phyloP scores from a whole-genome alignment of 2,329 filamentous ascomycete genomes.

The Apiospora aurea region DNA sequence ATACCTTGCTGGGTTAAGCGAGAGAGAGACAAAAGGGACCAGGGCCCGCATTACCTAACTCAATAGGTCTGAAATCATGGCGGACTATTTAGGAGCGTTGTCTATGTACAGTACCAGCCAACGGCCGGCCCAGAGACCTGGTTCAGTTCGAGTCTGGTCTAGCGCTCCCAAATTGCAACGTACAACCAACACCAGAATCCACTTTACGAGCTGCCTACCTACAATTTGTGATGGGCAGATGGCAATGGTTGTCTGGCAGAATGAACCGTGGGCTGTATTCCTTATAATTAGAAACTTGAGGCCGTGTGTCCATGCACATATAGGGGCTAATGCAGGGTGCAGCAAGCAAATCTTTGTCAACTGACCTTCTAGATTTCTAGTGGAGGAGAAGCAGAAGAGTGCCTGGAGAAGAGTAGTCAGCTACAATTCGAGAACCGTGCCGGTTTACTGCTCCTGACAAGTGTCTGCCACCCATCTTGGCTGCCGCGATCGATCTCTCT shows the following conservation, averaged over 20 bases:
- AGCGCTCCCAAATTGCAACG: background rate
- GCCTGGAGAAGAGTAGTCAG: conserved; percentile 29
- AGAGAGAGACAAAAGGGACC: background rate
- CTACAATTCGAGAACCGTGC: conserved; percentile 28
- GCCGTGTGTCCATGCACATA: conserved; percentile 27
- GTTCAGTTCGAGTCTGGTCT: conserved; percentile 15
- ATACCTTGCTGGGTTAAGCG: conserved; percentile 2
- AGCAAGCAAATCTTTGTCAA: conserved; percentile 36
- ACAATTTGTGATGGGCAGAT: background rate
- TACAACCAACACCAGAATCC: conserved; percentile 17
- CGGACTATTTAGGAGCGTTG: conserved; percentile 8
- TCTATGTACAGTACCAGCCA: conserved; percentile 9
- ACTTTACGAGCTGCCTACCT: conserved; percentile 6
- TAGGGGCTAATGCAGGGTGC: conserved; percentile 34
- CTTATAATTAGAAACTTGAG: conserved; percentile 16
- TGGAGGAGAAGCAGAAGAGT: conserved; percentile 29
- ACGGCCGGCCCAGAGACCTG: conserved; percentile 16
- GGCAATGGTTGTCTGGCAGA: background rate
- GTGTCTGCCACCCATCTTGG: background rate
- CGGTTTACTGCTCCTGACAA: background rate
- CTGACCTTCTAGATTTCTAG: conserved; percentile 31
- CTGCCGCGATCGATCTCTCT: background rate
- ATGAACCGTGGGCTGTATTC: background rate
- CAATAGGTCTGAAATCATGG: conserved; percentile 17
- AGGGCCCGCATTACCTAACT: conserved; percentile 1